Conservation (phyloP, 495 filamentous ascomycete species). For the Coniosporium apollinis region DNA sequence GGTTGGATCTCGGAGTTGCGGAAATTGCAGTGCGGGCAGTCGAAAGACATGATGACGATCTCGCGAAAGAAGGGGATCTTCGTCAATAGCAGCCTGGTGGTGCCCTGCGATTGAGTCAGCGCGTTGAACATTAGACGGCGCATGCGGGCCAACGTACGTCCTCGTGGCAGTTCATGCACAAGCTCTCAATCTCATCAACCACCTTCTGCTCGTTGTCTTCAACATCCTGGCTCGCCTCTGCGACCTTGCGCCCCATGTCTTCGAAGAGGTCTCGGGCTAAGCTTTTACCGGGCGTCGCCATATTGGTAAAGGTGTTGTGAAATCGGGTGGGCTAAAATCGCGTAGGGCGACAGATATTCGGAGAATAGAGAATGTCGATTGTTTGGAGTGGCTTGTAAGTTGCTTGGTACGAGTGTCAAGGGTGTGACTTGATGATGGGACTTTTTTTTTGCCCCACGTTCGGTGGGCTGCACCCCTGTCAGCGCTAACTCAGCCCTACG, state of each 20-base stretch:
- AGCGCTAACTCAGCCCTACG: no score
- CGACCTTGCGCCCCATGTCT: conserved; percentile 29
- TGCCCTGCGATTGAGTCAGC: conserved; percentile 38
- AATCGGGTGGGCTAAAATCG: no score
- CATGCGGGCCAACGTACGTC: conserved; percentile 40
- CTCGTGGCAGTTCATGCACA: conserved; percentile 79
- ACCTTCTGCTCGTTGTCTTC: conserved; percentile 35
- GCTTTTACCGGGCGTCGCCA: no score
- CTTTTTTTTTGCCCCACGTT: background rate
- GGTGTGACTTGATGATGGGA: background rate
- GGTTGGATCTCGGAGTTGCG: conserved; percentile 83
- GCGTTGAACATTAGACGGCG: background rate
- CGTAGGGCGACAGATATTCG: conserved; percentile 4
- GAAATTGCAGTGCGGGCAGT: conserved; percentile 74
- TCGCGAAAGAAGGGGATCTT: conserved; percentile 93
- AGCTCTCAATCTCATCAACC: conserved; percentile 51
- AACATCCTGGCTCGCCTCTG: conserved; percentile 20
- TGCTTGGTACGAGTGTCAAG: background rate
- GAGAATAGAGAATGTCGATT: background rate
- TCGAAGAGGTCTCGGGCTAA: conserved; percentile 28
- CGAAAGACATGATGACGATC: conserved; percentile 91
- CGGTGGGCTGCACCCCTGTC: no score
- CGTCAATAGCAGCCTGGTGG: conserved; percentile 70
- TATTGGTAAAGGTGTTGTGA: no score
- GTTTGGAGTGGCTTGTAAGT: background rate